Evolutionary conservation across 768 basidiomycete species (phyloP), one percentile per base, ranked within the genome.

Genomic region (Grammothele lineata): DNA sequence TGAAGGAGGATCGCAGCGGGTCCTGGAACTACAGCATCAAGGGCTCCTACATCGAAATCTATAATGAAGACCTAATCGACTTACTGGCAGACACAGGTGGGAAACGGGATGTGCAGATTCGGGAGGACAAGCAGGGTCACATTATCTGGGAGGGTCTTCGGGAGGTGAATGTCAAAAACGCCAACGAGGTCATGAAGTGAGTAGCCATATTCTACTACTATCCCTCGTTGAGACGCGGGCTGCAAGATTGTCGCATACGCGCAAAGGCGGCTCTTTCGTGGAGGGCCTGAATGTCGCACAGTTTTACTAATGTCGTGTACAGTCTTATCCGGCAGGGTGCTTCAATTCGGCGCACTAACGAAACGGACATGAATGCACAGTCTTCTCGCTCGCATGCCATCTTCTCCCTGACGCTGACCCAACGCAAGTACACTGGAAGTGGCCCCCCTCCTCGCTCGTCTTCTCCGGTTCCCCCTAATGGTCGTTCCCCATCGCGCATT

Each of bases 31-130:
- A 74, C 62, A 78, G 66, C 54, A 70, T 92, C 62, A 93, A 90
- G 68, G 88, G 88, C 41, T 92, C 90, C 19, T 99, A 95, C 72
- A 84, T 99, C 54, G 96, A 99, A 75, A 80, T 99, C 43, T 98
- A 99, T 70, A 98, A 99, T 67, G 96, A 99, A 70, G 96, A 99
- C 69, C 80, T 99, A 42, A 90, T 98, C 64, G 96, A 99, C 73
- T 75, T 99, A 42, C 75, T 99, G 43, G 83, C 82, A 45, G 87
- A 90, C 46, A 72, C 68, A 26, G 82, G 78, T n/a, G 75, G 68
- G 10, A 77, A 83, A 47, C 83, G 92, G 40, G 88, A 92, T 59
- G 91, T 99, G 12, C 87, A 92, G 63, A 98, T 99, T 63, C 76
- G 96, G 52, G 96, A 99, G 72, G 94, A 95, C 65, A 94, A 95